Evolutionary conservation across 2,329 filamentous ascomycete genomes (phyloP), one percentile per base, ranked within the genome.

Genomic region (Tolypocladium endophyticum): DNA sequence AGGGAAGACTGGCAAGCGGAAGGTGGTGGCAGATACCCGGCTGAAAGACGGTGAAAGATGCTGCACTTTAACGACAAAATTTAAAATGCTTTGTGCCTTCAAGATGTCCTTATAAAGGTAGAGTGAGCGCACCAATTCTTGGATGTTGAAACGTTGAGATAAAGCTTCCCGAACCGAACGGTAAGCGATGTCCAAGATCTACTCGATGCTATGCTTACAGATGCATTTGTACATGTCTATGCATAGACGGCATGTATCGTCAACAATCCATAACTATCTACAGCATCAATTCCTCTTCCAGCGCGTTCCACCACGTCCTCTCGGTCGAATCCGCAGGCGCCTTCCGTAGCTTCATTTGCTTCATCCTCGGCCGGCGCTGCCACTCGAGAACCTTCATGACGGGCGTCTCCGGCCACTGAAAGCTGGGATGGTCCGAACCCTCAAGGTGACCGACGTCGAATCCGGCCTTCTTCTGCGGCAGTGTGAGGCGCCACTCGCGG

Each of bases 201-300:
- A 23, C 11, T 54, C 50, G 20, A 35, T 20, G 30, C 50, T 54
- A 54, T 54, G 50, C 30, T 54, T 35, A 20, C 50, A 16, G 18
- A 23, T 23, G 20, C 33, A 20, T 12, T 36, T 14, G 9, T 36
- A 54, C 50, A 23, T 30, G 30, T 54, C 50, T 54, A 54, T 23
- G 11, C 30, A 36, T 20, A 53, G 30, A 54, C 43, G 43, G 20
- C 20, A 35, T 23, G 18, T 54, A 16, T 5, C 35, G 18, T 33
- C 1, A 57, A 50, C 5, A 3, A 7, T 20, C 18, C 36, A 6
- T 16, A 9, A 28, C 53, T 9, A 4, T 18, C 16, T 70, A 74
- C 50, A 63, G 61, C 60, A 69, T 65, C 61, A 74, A 23, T 45
- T 74, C 69, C n/a, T 64, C 59, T 56, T 67, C 68, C 36, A 74